Conservation (phyloP, 148 eudicot species). For the Amaranthus cruentus region DNA sequence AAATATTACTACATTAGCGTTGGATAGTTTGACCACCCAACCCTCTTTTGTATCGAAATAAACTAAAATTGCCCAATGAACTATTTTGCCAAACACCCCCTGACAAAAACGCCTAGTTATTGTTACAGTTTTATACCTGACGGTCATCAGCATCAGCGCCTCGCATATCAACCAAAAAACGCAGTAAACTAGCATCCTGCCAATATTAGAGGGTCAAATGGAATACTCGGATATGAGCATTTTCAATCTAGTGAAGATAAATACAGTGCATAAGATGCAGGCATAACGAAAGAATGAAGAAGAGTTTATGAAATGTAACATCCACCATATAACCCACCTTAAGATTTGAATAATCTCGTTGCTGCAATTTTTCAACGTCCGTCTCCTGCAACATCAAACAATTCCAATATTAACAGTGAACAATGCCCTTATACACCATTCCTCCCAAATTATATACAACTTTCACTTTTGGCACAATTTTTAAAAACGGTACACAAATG, state of each 20-base stretch:
- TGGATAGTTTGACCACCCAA: neutral
- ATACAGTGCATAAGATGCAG: neutral
- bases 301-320: conserved; percentile 12
- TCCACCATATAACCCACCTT: conserved; percentile 46
- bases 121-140: conserved; percentile 51
- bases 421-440: neutral
- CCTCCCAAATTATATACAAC: too few relatives aligned
- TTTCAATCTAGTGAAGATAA: neutral
- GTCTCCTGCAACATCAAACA: conserved; percentile 64
- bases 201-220: conserved; percentile 24
- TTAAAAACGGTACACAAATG: too few relatives aligned
- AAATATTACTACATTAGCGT: too few relatives aligned
- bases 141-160: conserved; percentile 96
- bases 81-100: too few relatives aligned
- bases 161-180: conserved; percentile 97
- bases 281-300: neutral
- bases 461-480: too few relatives aligned
- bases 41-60: too few relatives aligned
- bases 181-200: conserved; percentile 97
- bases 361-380: conserved; percentile 91
- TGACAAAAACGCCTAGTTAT: neutral
- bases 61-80: too few relatives aligned
- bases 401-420: conserved; percentile 18
- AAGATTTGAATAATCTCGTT: conserved; percentile 84
- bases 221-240: conserved; percentile 1